Evolutionary conservation across 169 alveolate genomes (phyloP), one percentile per base, ranked within the genome.

Genomic region (Besnoitia besnoiti): DNA sequence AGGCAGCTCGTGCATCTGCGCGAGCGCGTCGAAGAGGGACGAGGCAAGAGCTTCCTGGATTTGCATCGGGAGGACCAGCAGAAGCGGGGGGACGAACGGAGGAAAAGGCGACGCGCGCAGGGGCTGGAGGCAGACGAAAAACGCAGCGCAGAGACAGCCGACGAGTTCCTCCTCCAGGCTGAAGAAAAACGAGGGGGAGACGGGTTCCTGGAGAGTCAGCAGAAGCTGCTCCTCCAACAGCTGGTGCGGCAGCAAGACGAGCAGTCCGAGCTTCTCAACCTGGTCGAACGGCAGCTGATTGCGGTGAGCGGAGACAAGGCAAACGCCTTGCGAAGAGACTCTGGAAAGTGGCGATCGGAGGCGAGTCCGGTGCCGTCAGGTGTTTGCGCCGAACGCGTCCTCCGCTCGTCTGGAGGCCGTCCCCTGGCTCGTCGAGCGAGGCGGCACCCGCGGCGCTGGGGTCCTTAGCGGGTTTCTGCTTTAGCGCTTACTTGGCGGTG

Each of bases 231-330:
- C 24, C 42, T 67, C 12, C 39, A 19, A 2, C 80, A 67, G 24
- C 80, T 67, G 42, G n/a, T 30, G 21, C 8, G 47, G 0, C 80
- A 67, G 44, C 80, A 67, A 35, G 47, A 67, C 24, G 80, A n/a
- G n/a, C 80, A 67, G 44, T 37, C 39, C 80, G 80, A 37, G 4
- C 80, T 67, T 5, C 80, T 67, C 80, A 67, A 67, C 42, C 80
- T 67, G 21, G 80, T 67, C 42, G 80, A 67, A n/a, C 14, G 80
- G 12, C 39, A 67, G 80, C 40, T 67, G 47, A 67, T 30, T 35
- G 80, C 80, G 46, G 80, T 35, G 44, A 35, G 80, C 24, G 80
- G 62, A 50, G 62, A 19, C 30, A 19, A 50, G 30, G 62, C 62
- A 50, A 19, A 50, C n/a, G n/a, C n/a, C n/a, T n/a, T n/a, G n/a